Evolutionary conservation across 2,329 filamentous ascomycete species (phyloP).

Genomic region (Aspergillus sp.): DNA sequence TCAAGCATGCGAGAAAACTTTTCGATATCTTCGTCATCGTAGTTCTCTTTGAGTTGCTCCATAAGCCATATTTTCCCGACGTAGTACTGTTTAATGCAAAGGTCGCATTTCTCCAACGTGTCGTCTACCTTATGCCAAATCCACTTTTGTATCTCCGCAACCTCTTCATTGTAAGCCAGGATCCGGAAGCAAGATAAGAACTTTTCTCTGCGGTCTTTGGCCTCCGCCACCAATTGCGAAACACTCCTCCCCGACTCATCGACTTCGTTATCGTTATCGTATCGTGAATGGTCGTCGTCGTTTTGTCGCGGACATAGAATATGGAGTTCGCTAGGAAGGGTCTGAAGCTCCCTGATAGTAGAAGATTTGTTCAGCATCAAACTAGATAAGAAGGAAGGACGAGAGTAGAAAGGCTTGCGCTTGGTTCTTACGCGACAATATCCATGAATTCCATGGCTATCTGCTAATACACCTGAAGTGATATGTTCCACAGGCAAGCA

Average conservation of each 20-base stretch:
- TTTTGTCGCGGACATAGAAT: constrained; percentile 66
- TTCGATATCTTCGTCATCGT: constrained; percentile 48
- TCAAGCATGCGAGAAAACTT: constrained; percentile 59
- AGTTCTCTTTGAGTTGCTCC: constrained; percentile 59
- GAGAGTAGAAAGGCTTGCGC: background rate
- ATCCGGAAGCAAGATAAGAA: constrained; percentile 69
- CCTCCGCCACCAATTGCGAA: constrained; percentile 53
- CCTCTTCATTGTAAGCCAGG: constrained; percentile 64
- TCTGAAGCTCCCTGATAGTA: constrained; percentile 41
- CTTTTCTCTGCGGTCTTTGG: constrained; percentile 57
- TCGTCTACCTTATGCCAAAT: constrained; percentile 60
- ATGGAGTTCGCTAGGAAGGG: constrained; percentile 53
- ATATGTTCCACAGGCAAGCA: constrained; percentile 8
- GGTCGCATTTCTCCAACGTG: constrained; percentile 64
- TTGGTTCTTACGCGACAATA: constrained; percentile 38
- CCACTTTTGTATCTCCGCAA: constrained; percentile 59
- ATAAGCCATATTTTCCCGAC: constrained; percentile 64
- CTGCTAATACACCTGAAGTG: constrained; percentile 11
- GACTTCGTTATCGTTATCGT: constrained; percentile 56
- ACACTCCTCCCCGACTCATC: constrained; percentile 44
- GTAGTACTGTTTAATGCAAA: constrained; percentile 74
- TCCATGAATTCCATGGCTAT: constrained; percentile 42
- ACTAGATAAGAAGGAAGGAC: background rate
- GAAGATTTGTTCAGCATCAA: constrained; percentile 13
- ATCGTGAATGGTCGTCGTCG: constrained; percentile 64